phyloP scores from a whole-genome alignment of 495 filamentous ascomycete species.

The Hypoxylon subgilvum region DNA sequence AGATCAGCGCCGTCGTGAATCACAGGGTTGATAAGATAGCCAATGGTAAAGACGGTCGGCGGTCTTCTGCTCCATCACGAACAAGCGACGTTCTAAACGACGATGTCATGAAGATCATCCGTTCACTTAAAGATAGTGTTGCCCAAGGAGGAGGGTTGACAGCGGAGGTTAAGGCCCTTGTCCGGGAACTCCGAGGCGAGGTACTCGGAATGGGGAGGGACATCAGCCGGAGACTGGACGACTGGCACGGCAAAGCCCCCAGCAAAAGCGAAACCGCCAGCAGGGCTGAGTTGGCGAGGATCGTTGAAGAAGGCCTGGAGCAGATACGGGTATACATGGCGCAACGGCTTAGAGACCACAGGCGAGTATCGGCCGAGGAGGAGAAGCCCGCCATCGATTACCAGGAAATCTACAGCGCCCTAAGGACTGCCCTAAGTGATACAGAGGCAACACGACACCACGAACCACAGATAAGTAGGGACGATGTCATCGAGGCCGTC shows the following conservation, averaged over 20 bases:
- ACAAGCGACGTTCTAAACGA: conserved; percentile 60
- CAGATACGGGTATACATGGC: conserved; percentile 84
- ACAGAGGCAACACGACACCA: conserved; percentile 56
- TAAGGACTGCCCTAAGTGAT: conserved; percentile 79
- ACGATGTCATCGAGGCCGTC: conserved; percentile 84
- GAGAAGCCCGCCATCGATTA: conserved; percentile 63
- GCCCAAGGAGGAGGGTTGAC: conserved; percentile 83
- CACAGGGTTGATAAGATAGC: conserved; percentile 45
- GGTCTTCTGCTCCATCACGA: conserved; percentile 41
- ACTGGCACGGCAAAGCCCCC: conserved; percentile 58
- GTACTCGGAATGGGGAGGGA: conserved; percentile 92
- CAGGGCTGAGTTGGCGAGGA: conserved; percentile 73
- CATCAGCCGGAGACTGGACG: conserved; percentile 80
- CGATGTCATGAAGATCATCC: conserved; percentile 77
- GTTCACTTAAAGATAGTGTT: conserved; percentile 85
- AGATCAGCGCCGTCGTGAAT: conserved; percentile 48
- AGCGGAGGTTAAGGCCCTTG: conserved; percentile 85
- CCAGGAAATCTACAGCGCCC: conserved; percentile 79
- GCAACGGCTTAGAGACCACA: conserved; percentile 72
- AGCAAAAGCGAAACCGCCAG: conserved; percentile 59
- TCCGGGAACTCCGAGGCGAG: conserved; percentile 87
- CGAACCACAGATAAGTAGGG: conserved; percentile 58
- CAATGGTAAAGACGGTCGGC: conserved; percentile 44
- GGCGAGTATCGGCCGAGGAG: conserved; percentile 64
- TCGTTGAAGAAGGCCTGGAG: conserved; percentile 77